Conservation (phyloP, 768 basidiomycete species). For the Candolleomyces eurysporus region DNA sequence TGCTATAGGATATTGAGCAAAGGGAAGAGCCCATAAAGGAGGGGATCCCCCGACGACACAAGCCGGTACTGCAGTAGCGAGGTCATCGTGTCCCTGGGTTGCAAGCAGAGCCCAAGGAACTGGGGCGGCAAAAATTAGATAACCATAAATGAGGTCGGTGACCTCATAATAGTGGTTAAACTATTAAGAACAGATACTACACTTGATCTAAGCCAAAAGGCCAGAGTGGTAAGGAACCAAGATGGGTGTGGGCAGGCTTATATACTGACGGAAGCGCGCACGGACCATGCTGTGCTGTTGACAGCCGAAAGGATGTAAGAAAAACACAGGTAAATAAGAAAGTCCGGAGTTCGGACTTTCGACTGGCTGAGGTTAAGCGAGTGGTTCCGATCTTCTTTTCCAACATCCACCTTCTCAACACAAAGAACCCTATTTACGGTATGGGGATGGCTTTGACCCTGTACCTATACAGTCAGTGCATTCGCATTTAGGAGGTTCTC, state of each 20-base stretch:
- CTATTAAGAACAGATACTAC: conserved; percentile 96
- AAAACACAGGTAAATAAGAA: not conserved
- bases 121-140: conserved; percentile 57
- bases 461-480: too few species aligned
- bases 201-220: conserved; percentile 98
- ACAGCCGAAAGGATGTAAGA: not conserved
- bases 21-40: conserved; percentile 25
- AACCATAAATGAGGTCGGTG: conserved; percentile 54
- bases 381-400: not conserved
- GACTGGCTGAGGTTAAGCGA: too few species aligned
- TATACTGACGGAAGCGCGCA: conserved; percentile 28
- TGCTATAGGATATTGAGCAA: conserved; percentile 23
- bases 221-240: conserved; percentile 73
- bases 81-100: conserved; percentile 53
- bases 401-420: not conserved
- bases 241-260: conserved; percentile 15
- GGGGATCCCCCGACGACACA: conserved; percentile 62
- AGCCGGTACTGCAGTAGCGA: conserved; percentile 55
- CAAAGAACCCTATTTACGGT: too few species aligned
- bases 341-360: not conserved
- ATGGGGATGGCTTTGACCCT: too few species aligned
- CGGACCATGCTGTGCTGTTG: conserved; percentile 28
- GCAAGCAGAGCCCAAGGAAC: conserved; percentile 58
- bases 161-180: conserved; percentile 66
- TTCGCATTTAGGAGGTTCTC: too few species aligned